These are phyloP conservation scores for Candida pseudocylindracea DNA, from an alignment of 1,139 yeast species.

Conservation along the genomic window DNA sequence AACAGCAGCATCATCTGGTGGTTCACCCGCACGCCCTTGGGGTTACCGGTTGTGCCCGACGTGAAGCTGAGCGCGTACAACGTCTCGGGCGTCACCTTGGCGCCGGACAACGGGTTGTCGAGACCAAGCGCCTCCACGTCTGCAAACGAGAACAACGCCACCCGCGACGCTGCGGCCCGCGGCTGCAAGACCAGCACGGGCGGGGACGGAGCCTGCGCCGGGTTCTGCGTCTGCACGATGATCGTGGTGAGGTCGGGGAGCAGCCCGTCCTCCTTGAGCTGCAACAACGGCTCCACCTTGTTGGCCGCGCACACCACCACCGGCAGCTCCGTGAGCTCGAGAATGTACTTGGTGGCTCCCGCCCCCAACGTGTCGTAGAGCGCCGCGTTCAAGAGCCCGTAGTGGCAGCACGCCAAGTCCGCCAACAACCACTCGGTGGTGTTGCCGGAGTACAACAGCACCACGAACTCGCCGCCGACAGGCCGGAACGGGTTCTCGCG, in stretches of 20 bases:
- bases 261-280: conserved; percentile 10
- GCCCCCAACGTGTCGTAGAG: conserved; percentile 46
- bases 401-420: conserved; percentile 32
- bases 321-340: conserved; percentile 28
- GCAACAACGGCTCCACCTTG: conserved; percentile 10
- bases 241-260: conserved; percentile 13
- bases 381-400: conserved; percentile 31
- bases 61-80: conserved; percentile 3
- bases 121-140: conserved; percentile 10
- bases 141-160: conserved; percentile 11
- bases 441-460: conserved; percentile 14
- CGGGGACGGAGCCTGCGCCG: conserved; percentile 5
- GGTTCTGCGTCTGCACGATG: conserved; percentile 20
- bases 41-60: conserved; percentile 17
- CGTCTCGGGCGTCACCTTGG: background rate
- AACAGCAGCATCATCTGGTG: conserved; percentile 10
- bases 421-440: conserved; percentile 36
- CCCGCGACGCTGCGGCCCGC: conserved; percentile 2
- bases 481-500: conserved; percentile 1
- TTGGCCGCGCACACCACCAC: conserved; percentile 12
- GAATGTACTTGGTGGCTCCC: conserved; percentile 31
- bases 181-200: conserved; percentile 18
- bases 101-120: background rate
- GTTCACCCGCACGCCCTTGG: conserved; percentile 25
- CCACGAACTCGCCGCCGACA: conserved; percentile 5